phyloP scores from a whole-genome alignment of 192 early-diverging fungal genomes.

The Ambispora gerdemannii region DNA sequence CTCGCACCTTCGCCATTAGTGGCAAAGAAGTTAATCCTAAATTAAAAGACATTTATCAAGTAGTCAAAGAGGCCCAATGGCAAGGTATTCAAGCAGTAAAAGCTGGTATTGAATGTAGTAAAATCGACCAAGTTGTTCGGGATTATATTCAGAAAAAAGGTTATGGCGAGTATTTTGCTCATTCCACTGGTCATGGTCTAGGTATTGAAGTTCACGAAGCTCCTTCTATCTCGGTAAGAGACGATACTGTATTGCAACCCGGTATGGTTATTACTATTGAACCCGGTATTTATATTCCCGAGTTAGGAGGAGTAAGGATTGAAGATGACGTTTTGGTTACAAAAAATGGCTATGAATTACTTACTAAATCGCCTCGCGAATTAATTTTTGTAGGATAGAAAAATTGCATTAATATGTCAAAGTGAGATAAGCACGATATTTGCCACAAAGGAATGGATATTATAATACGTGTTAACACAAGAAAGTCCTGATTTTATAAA shows the following conservation, averaged over 20 bases:
- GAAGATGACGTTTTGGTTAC: conserved; percentile 42
- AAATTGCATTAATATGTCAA: background rate
- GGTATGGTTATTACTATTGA: conserved; percentile 54
- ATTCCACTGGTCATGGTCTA: conserved; percentile 53
- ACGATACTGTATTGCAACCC: conserved; percentile 37
- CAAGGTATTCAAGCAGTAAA: conserved; percentile 28
- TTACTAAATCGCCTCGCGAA: conserved; percentile 16
- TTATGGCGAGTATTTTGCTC: conserved; percentile 46
- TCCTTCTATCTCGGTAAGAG: conserved; percentile 51
- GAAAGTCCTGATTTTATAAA: too few species aligned
- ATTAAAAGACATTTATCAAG: background rate
- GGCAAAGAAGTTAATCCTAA: conserved; percentile 5
- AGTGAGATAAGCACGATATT: too few species aligned
- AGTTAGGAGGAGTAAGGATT: conserved; percentile 30
- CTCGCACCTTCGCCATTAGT: background rate
- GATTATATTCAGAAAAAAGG: conserved; percentile 38
- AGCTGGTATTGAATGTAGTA: conserved; percentile 36
- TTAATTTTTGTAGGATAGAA: conserved; percentile 6
- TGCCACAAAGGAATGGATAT: too few species aligned
- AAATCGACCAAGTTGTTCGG: conserved; percentile 48
- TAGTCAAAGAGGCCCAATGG: background rate
- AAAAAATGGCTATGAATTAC: conserved; percentile 37
- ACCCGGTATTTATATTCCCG: conserved; percentile 50
- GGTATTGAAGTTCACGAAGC: conserved; percentile 55
- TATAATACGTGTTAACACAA: too few species aligned